Evolutionary conservation across 2,329 filamentous ascomycete genomes (phyloP).

Genomic region (Pseudovirgaria hyperparasitica): DNA sequence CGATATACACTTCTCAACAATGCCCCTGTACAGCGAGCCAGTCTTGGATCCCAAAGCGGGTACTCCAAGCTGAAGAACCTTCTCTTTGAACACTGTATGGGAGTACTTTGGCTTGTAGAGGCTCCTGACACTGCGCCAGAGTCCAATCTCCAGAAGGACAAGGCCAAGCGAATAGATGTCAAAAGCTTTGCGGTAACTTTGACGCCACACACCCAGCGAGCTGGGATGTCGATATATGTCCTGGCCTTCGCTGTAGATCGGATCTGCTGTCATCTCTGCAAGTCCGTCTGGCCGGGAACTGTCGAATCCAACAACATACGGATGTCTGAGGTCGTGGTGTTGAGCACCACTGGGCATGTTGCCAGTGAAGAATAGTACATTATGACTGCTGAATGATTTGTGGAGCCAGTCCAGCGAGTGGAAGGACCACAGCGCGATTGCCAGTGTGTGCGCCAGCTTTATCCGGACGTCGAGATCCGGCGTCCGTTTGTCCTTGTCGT

Average conservation of each 20-base stretch:
- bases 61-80: too few species aligned
- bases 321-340: too few species aligned
- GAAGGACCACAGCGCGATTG: neutral
- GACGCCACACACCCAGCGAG: slow-evolving; percentile 6
- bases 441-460: slow-evolving; percentile 1
- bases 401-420: slow-evolving; percentile 3
- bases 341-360: too few species aligned
- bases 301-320: slow-evolving; percentile 1
- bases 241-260: neutral
- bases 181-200: slow-evolving; percentile 6
- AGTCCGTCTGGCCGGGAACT: slow-evolving; percentile 1
- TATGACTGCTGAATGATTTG: slow-evolving; percentile 1
- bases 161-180: slow-evolving; percentile 9
- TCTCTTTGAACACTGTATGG: too few species aligned
- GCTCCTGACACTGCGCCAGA: slow-evolving; percentile 2
- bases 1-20: too few species aligned
- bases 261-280: neutral
- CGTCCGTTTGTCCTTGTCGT: neutral
- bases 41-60: too few species aligned
- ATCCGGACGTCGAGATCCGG: slow-evolving; percentile 1
- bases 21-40: too few species aligned
- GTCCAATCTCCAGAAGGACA: slow-evolving; percentile 7
- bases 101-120: too few species aligned
- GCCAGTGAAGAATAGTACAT: slow-evolving; percentile 1
- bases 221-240: slow-evolving; percentile 5